Base-by-base conservation (phyloP, 208 protist genomes). In the Blechomonas ayalai region DNA sequence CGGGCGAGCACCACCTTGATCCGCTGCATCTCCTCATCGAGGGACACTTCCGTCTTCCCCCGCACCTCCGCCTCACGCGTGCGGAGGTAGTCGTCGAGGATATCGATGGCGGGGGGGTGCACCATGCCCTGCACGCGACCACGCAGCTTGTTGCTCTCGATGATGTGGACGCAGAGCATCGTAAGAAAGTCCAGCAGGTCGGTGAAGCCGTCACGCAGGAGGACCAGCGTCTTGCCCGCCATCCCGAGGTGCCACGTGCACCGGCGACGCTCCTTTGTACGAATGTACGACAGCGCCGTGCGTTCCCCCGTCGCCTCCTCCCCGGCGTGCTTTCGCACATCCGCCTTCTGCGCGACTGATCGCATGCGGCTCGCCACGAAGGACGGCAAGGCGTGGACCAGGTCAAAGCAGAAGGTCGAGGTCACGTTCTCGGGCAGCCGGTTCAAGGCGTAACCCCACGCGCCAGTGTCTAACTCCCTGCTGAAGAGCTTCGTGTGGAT, bases 61-160 rank as follows among this genome's bases (percentile, higher is more conserved):
- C 39, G 45, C 25, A 53, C 46, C 40, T 90, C 76, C 25, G 58
- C 39, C 37, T 91, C 82, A 13, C 56, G 61, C 24, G 60, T 46
- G 1, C 61, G 69, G 41, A 92, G 59, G 47, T 82, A 83, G 12
- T 75, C 73, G 45, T 87, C 73, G 12, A 92, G 66, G 7, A 92
- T 52, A 45, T 90, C 80, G 41, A 92, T 86, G 9, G 77, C 79
- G 6, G 77, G 77, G 18, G 79, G 83, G 51, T 89, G 78, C 37
- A 79, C 76, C 77, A 89, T 86, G 24, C 76, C 76, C 45, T 85
- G 81, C 45, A 92, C 52, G 22, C 80, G 76, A 2, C 77, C 67
- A 25, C 84, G 79, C 15, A 92, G 75, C 58, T 92, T 92, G 63
- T 82, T 79, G 63, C 76, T 87, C 56, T 94, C 86, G 46, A 94